A percentile compares a stretch with the other conserved stretches of the same genome.
These are phyloP conservation scores for Luffa acutangula DNA, from an alignment of 306 rosid genomes.

Conservation along the genomic window DNA sequence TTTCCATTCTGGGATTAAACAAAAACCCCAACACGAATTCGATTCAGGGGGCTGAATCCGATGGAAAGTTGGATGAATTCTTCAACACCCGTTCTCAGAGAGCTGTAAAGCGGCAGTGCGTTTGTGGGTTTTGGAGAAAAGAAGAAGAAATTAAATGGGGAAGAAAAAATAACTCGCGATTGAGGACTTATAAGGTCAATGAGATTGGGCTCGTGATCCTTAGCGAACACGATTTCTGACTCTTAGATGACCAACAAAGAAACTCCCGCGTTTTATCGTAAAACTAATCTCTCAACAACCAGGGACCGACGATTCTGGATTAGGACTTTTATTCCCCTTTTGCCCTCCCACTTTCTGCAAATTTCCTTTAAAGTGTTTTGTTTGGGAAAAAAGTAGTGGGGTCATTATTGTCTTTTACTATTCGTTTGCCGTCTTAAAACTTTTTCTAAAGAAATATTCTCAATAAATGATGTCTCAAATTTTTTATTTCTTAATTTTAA, in stretches of 20 bases:
- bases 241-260: constrained; percentile 12
- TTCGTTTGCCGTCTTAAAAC: background rate
- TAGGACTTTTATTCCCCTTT: background rate
- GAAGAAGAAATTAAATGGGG: background rate
- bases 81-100: background rate
- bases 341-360: background rate
- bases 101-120: background rate
- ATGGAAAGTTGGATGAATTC: background rate
- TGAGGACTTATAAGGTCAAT: background rate
- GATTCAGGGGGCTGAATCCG: background rate
- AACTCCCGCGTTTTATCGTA: constrained; percentile 13
- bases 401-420: constrained; percentile 5
- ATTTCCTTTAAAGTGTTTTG: background rate
- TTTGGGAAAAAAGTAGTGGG: background rate
- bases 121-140: background rate
- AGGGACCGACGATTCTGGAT: constrained; percentile 13
- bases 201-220: background rate
- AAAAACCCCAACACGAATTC: background rate
- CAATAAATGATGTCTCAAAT: background rate
- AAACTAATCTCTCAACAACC: constrained; percentile 26
- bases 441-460: background rate
- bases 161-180: background rate
- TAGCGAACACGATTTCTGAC: constrained; percentile 14
- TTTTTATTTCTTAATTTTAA: background rate
- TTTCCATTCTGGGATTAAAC: constrained; percentile 30